Evolutionary conservation across 1,284 basidiomycete species (phyloP).

Genomic region (Agaricales sp.): DNA sequence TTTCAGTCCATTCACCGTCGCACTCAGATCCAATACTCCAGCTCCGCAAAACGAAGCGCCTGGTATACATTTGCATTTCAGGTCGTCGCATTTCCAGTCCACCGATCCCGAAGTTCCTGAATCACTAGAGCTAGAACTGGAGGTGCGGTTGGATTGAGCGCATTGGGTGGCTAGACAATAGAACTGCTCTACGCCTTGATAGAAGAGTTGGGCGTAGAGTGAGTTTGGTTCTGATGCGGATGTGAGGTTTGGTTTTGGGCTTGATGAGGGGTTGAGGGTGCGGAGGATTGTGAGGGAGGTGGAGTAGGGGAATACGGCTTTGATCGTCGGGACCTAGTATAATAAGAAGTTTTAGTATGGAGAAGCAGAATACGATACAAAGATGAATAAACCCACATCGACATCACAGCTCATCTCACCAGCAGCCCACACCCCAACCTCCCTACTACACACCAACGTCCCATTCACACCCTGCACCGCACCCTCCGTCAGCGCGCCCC

Average conservation of each 20-base stretch:
- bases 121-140: no score
- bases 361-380: constrained; percentile 8
- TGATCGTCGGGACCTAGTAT: constrained; percentile 73
- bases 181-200: constrained; percentile 79
- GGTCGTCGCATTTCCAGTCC: constrained; percentile 59
- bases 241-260: constrained; percentile 56
- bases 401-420: constrained; percentile 70
- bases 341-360: constrained; percentile 1
- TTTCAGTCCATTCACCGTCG: constrained; percentile 46
- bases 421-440: constrained; percentile 51
- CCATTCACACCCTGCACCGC: constrained; percentile 32
- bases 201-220: constrained; percentile 70
- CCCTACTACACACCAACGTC: constrained; percentile 54
- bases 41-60: constrained; percentile 70
- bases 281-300: constrained; percentile 72
- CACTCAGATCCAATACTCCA: constrained; percentile 37
- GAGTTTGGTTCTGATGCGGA: constrained; percentile 33
- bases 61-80: constrained; percentile 64
- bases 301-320: constrained; percentile 57
- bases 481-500: constrained; percentile 21
- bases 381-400: constrained; percentile 35
- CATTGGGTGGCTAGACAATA: constrained; percentile 69
- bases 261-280: constrained; percentile 56
- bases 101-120: constrained; percentile 29
- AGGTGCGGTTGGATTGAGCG: constrained; percentile 35